phyloP scores from a whole-genome alignment of 805 yeast species.

The Barnettozyma pratensis region DNA sequence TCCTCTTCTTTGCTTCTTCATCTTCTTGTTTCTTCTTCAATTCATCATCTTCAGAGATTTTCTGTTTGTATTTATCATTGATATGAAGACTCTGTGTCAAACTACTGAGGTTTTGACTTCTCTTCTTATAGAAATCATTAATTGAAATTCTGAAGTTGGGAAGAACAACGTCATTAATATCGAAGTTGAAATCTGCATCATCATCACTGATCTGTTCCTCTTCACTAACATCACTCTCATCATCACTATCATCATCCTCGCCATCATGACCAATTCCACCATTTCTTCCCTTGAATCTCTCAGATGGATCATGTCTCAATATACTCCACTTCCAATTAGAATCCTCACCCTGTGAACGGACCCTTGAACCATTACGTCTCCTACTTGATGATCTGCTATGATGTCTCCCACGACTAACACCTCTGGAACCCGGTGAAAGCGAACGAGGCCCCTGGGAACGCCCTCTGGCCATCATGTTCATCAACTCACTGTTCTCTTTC shows the following conservation, averaged over 20 bases:
- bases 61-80: not conserved
- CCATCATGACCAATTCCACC: constrained; percentile 13
- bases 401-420: constrained; percentile 13
- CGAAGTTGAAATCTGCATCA: constrained; percentile 28
- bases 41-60: not conserved
- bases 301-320: constrained; percentile 69
- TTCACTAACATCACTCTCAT: constrained; percentile 34
- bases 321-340: constrained; percentile 50
- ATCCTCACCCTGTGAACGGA: constrained; percentile 28
- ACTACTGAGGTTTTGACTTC: constrained; percentile 5
- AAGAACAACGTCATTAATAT: constrained; percentile 31
- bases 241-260: constrained; percentile 20
- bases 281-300: constrained; percentile 38
- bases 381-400: constrained; percentile 14
- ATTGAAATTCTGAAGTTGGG: constrained; percentile 25
- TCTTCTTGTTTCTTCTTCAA: not conserved
- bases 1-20: constrained; percentile 2
- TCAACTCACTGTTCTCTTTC: constrained; percentile 9
- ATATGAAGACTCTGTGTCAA: constrained; percentile 5
- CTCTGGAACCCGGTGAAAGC: constrained; percentile 5
- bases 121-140: constrained; percentile 28
- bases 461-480: constrained; percentile 9
- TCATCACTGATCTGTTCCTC: constrained; percentile 58
- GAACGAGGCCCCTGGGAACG: constrained; percentile 12
- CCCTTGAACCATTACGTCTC: constrained; percentile 18